Conservation (phyloP, 2,329 filamentous ascomycete genomes). For the Talaromyces sp. region DNA sequence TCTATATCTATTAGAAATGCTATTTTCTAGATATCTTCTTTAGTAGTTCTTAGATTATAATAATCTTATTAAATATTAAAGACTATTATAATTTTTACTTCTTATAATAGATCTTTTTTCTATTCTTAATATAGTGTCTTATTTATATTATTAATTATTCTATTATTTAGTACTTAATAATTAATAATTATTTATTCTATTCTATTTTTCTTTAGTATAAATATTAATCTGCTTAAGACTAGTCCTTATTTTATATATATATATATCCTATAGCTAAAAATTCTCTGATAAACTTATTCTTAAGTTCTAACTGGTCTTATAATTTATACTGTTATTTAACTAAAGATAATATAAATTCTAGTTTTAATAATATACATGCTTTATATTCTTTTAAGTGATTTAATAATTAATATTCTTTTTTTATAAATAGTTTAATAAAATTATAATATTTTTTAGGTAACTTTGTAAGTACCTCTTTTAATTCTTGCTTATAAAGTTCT, state of each 20-base stretch:
- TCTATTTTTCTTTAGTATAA: not conserved
- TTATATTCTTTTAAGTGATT: not conserved
- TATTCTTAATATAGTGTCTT: not conserved
- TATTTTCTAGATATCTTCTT: constrained; percentile 1
- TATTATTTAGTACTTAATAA: not conserved
- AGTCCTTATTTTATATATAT: not conserved
- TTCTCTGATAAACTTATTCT: constrained; percentile 4
- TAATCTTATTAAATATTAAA: not conserved
- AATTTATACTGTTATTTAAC: not conserved
- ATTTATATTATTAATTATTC: constrained; percentile 1
- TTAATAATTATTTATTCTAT: not conserved
- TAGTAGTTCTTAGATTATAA: not conserved
- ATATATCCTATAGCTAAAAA: not conserved
- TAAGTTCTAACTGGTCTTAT: not conserved
- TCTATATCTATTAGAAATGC: not conserved
- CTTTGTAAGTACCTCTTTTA: not conserved
- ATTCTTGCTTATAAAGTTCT: not conserved
- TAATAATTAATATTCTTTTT: not conserved
- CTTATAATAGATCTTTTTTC: not conserved
- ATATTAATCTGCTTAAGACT: not conserved
- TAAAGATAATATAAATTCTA: not conserved
- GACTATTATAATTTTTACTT: not conserved
- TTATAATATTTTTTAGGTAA: not conserved
- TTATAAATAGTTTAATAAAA: not conserved
- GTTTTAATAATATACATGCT: not conserved